Percentiles rank a stretch among this genome's conserved stretches.
phyloP scores from a whole-genome alignment of 495 filamentous ascomycete species.

The Filosporella fistucella region DNA sequence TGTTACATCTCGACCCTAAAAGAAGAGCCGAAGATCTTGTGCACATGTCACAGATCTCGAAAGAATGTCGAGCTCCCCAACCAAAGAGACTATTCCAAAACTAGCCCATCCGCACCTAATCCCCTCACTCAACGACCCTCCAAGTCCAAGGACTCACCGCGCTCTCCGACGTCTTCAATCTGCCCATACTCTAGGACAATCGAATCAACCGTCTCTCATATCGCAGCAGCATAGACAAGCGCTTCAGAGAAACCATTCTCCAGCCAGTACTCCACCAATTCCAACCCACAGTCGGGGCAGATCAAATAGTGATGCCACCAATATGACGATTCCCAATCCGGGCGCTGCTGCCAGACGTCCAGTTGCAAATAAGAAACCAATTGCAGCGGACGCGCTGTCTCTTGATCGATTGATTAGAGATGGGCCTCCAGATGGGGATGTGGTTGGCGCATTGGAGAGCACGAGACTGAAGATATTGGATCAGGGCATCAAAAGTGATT shows the following conservation, averaged over 20 bases:
- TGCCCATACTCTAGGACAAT: conserved; percentile 46
- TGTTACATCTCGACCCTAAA: too few species aligned
- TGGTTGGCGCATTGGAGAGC: conserved; percentile 62
- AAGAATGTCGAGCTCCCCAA: conserved; percentile 10
- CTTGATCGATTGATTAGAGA: conserved; percentile 64
- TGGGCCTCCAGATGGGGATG: conserved; percentile 66
- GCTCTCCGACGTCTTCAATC: conserved; percentile 51
- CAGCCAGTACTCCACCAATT: conserved; percentile 20
- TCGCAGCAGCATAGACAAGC: conserved; percentile 30
- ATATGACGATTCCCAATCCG: conserved; percentile 15
- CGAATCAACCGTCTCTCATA: conserved; percentile 22
- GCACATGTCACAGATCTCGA: too few species aligned
- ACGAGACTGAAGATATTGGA: conserved; percentile 73
- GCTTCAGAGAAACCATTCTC: conserved; percentile 22
- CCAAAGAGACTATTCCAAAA: conserved; percentile 17
- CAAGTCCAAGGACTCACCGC: conserved; percentile 42
- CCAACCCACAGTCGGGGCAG: conserved; percentile 40
- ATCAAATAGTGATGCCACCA: conserved; percentile 69
- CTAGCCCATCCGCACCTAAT: conserved; percentile 22
- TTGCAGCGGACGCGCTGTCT: conserved; percentile 55
- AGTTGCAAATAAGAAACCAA: conserved; percentile 26
- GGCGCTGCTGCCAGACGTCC: conserved; percentile 14
- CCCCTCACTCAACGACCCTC: conserved; percentile 29
- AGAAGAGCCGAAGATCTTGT: too few species aligned
- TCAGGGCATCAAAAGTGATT: conserved; percentile 74